Evolutionary conservation across 768 basidiomycete genomes (phyloP).

Genomic region (Rhizopogon sp.): DNA sequence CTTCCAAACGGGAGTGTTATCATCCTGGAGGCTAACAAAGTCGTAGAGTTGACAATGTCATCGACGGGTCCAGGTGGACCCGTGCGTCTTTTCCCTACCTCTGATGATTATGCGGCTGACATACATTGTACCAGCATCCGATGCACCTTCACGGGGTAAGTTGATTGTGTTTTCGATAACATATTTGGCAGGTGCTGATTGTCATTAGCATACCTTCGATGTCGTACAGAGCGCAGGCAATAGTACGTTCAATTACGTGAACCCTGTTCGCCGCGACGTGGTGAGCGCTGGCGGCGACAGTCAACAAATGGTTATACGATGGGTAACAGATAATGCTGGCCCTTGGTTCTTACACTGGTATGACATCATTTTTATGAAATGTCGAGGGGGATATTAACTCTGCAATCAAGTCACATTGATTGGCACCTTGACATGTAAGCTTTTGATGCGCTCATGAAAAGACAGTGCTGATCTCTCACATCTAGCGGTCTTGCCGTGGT

Average conservation of each 20-base stretch:
- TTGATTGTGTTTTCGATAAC: not conserved
- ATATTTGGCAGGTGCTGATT: not conserved
- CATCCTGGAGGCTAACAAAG: conserved; percentile 20
- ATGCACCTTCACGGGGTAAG: conserved; percentile 41
- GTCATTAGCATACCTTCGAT: conserved; percentile 36
- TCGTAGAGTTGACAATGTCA: conserved; percentile 16
- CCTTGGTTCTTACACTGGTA: conserved; percentile 27
- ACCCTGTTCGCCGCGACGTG: conserved; percentile 52
- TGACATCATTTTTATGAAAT: not conserved
- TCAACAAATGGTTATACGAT: conserved; percentile 36
- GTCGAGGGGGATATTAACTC: not conserved
- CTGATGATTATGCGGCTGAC: not conserved
- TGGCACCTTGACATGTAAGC: conserved; percentile 14
- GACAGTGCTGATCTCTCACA: too few relatives aligned
- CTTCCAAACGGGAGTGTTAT: conserved; percentile 20
- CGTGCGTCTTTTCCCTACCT: not conserved
- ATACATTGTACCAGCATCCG: conserved; percentile 27
- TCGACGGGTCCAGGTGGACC: conserved; percentile 5
- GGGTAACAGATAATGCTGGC: conserved; percentile 50
- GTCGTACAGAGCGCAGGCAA: conserved; percentile 40
- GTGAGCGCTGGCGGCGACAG: conserved; percentile 21
- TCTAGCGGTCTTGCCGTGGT: too few relatives aligned
- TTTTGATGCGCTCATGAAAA: too few relatives aligned
- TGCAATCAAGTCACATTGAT: conserved; percentile 8
- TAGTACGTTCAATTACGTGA: conserved; percentile 35